Conservation (phyloP, 768 basidiomycete species). For the Collybiopsis luxurians region DNA sequence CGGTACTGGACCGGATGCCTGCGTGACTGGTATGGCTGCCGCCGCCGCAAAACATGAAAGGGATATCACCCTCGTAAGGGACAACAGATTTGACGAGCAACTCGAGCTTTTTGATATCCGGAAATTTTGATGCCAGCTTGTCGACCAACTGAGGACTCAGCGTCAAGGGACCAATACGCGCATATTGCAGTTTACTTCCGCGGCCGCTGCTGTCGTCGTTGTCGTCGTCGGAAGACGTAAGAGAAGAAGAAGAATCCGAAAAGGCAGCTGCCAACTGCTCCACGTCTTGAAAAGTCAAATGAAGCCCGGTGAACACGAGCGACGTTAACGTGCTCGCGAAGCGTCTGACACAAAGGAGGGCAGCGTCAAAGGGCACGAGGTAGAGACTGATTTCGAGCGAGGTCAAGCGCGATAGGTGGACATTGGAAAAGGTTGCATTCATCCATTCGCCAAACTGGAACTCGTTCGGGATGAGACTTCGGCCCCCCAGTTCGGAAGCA, state of each 20-base stretch:
- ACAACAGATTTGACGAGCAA: conserved; percentile 38
- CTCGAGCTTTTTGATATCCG: conserved; percentile 31
- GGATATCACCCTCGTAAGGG: conserved; percentile 15
- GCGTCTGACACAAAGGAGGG: conserved; percentile 27
- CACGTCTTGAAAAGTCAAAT: conserved; percentile 34
- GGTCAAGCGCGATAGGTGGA: background rate
- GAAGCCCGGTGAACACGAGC: conserved; percentile 37
- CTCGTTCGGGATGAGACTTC: conserved; percentile 1
- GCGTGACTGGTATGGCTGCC: background rate
- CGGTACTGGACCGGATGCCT: background rate
- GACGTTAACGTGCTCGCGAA: conserved; percentile 33
- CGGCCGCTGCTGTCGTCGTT: too few species aligned
- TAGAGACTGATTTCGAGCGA: conserved; percentile 34
- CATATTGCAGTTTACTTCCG: conserved; percentile 28
- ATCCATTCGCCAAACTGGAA: conserved; percentile 6
- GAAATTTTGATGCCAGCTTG: conserved; percentile 34
- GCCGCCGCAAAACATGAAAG: background rate
- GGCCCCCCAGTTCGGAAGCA: conserved; percentile 39
- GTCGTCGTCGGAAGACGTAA: too few species aligned
- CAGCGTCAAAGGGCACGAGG: conserved; percentile 35
- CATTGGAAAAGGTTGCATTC: background rate
- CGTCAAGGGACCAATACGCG: conserved; percentile 38
- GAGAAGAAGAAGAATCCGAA: conserved; percentile 17
- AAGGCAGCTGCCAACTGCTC: conserved; percentile 24
- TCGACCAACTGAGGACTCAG: conserved; percentile 43